Conservation (phyloP, 2,329 filamentous ascomycete genomes). For the Zelopaecilomyces penicillatus region DNA sequence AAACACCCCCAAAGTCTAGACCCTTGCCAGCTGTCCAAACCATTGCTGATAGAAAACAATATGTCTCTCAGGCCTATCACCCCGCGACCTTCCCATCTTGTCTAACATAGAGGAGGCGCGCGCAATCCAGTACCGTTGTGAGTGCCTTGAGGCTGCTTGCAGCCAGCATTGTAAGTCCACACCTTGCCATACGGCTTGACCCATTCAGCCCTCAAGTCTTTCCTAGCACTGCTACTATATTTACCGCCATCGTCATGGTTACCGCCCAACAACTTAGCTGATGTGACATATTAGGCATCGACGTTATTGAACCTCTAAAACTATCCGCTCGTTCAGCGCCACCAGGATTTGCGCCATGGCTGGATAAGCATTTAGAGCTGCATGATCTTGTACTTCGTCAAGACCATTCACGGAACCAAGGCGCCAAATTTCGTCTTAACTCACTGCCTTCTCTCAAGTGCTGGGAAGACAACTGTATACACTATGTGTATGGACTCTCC, state of each 20-base stretch:
- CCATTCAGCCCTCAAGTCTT: not conserved
- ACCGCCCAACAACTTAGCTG: not conserved
- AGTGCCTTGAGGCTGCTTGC: conserved; percentile 47
- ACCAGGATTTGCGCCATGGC: conserved; percentile 41
- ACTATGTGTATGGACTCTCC: conserved; percentile 51
- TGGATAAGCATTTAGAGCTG: conserved; percentile 41
- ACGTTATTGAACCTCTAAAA: conserved; percentile 23
- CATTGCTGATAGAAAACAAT: not conserved
- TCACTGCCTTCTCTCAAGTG: conserved; percentile 39
- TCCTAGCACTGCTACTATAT: not conserved
- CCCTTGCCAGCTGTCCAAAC: too few relatives aligned
- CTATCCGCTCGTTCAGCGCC: conserved; percentile 28
- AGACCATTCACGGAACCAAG: conserved; percentile 4
- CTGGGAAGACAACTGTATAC: conserved; percentile 44
- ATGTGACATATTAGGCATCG: conserved; percentile 18
- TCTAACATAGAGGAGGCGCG: conserved; percentile 51
- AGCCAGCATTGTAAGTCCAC: conserved; percentile 27
- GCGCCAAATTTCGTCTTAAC: conserved; percentile 1
- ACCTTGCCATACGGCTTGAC: not conserved
- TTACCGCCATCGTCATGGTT: not conserved
- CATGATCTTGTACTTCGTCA: conserved; percentile 39
- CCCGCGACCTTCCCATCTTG: conserved; percentile 31
- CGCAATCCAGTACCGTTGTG: conserved; percentile 48
- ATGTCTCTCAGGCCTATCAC: conserved; percentile 16
- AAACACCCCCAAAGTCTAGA: too few relatives aligned